A percentile compares a stretch with the other conserved stretches of the same genome.
Evolutionary conservation across 306 rosid species (phyloP).

Genomic region (Rubus parviflorus): DNA sequence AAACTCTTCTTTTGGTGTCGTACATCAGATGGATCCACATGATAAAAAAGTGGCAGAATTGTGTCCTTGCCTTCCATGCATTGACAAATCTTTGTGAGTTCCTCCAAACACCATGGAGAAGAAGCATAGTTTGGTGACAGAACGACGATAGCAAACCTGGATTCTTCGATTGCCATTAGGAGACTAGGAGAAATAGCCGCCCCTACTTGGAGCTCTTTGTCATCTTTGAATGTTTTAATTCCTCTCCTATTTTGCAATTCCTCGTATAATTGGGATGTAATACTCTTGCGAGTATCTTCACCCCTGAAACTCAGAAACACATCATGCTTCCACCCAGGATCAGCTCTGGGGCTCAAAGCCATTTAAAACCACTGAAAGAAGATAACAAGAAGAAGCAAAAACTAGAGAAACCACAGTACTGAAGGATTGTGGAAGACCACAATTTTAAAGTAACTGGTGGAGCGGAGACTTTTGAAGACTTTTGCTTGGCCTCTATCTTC

Average conservation of each 20-base stretch:
- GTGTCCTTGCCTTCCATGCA: not conserved
- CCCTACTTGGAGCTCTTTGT: not conserved
- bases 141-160: not conserved
- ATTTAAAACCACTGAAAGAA: too few species aligned
- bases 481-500: too few species aligned
- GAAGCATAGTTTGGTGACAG: not conserved
- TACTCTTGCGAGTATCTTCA: not conserved
- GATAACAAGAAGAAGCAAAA: too few species aligned
- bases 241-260: not conserved
- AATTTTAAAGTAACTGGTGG: too few species aligned
- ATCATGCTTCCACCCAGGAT: not conserved
- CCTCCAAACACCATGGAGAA: not conserved
- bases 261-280: not conserved
- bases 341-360: not conserved
- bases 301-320: slow-evolving; percentile 3
- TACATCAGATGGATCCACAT: not conserved
- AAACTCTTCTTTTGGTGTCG: not conserved
- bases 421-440: too few species aligned
- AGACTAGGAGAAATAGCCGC: not conserved
- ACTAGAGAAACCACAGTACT: too few species aligned
- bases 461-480: too few species aligned
- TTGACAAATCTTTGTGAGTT: not conserved
- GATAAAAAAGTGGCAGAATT: not conserved
- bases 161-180: not conserved
- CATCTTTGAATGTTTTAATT: not conserved